Conservation (phyloP, 1,139 yeast genomes). For the Yamadazyma diddensiae region DNA sequence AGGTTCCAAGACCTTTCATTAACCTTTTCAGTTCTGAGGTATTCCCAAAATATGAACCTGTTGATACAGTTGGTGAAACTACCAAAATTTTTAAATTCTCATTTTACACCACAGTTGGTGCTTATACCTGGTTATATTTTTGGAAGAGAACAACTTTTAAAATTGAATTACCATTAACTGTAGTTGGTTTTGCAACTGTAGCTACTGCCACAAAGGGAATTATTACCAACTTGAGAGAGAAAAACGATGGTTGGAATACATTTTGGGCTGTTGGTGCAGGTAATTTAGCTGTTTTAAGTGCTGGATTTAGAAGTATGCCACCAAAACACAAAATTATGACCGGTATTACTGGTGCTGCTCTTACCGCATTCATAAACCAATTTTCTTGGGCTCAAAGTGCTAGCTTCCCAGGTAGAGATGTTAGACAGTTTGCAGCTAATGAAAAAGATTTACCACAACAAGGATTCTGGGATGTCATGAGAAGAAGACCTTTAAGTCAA, state of each 20-base stretch:
- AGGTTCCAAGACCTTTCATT: constrained; percentile 44
- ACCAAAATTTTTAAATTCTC: constrained; percentile 38
- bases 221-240: constrained; percentile 45
- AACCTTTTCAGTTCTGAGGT: constrained; percentile 39
- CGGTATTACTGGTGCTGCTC: constrained; percentile 40
- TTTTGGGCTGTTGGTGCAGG: constrained; percentile 46
- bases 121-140: constrained; percentile 47
- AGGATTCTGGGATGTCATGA: constrained; percentile 79
- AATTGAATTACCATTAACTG: constrained; percentile 39
- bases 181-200: constrained; percentile 41
- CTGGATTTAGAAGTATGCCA: constrained; percentile 43
- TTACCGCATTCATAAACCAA: constrained; percentile 41
- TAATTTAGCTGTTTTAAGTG: constrained; percentile 39
- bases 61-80: constrained; percentile 44
- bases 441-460: constrained; percentile 44
- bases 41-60: constrained; percentile 45
- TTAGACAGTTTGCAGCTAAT: constrained; percentile 35
- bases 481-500: constrained; percentile 80
- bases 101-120: constrained; percentile 46
- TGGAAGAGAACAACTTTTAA: constrained; percentile 49
- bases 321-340: constrained; percentile 41
- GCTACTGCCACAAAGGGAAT: constrained; percentile 42
- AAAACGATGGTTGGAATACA: constrained; percentile 50
- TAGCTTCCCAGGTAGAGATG: constrained; percentile 38
- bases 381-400: constrained; percentile 44